Evolutionary conservation across 495 filamentous ascomycete genomes (phyloP).

Genomic region (Neurospora sp.): DNA sequence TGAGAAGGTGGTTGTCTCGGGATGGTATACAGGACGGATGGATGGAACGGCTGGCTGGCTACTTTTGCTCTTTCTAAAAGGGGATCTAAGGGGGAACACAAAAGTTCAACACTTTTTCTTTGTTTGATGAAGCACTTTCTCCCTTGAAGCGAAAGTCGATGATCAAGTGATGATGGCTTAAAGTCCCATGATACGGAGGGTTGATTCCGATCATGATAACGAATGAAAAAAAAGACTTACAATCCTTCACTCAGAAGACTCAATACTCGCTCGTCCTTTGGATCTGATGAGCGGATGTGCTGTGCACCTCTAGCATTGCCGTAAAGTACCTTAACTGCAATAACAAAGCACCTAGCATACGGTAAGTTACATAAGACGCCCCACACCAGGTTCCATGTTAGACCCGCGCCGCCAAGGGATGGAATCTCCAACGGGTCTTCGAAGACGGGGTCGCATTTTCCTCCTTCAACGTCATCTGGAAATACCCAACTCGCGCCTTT

Average conservation of each 20-base stretch:
- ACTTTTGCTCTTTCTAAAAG: neutral
- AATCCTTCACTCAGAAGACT: neutral
- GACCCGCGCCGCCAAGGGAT: neutral
- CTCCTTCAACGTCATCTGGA: neutral
- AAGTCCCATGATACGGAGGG: neutral
- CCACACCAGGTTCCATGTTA: neutral
- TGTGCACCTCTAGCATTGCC: neutral
- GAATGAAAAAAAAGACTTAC: neutral
- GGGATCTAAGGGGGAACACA: neutral
- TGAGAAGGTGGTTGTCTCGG: neutral
- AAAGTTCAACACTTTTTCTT: constrained; percentile 17
- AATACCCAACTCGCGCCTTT: neutral
- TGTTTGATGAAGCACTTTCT: neutral
- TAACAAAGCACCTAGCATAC: neutral
- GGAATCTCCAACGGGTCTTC: neutral
- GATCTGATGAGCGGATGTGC: neutral
- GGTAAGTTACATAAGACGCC: neutral
- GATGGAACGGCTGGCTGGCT: neutral
- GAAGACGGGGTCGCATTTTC: neutral
- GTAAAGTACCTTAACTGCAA: neutral
- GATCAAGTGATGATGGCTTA: neutral
- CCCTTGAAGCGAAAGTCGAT: neutral
- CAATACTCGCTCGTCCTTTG: neutral
- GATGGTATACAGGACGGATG: neutral
- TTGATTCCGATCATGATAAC: neutral